phyloP scores from a whole-genome alignment of 371 early-diverging fungal species.

The Apophysomyces sp. region DNA sequence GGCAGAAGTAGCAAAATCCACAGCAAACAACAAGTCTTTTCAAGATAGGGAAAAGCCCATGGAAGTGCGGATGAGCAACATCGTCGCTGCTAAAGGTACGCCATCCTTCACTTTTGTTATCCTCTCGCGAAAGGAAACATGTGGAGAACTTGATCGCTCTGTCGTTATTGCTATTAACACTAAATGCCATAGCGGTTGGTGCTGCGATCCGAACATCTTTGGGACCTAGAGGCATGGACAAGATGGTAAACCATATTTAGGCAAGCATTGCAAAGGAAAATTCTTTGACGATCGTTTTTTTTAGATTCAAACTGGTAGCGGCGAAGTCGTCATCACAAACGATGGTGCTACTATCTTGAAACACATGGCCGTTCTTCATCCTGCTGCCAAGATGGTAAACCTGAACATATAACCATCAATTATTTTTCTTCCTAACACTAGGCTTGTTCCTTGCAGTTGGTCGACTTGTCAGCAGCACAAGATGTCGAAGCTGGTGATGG shows the following conservation, averaged over 20 bases:
- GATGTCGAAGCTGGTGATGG: conserved; percentile 99
- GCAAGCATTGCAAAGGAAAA: no score
- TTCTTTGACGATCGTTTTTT: neutral
- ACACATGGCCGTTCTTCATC: conserved; percentile 96
- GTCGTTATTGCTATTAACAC: neutral
- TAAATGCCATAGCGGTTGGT: conserved; percentile 75
- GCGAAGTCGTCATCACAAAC: conserved; percentile 97
- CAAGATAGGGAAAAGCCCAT: conserved; percentile 94
- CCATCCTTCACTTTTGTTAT: no score
- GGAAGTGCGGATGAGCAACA: conserved; percentile 92
- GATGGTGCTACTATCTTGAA: conserved; percentile 99
- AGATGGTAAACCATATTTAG: no score
- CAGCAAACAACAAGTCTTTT: conserved; percentile 42
- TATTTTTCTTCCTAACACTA: neutral
- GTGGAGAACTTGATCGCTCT: neutral
- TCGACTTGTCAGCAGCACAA: conserved; percentile 96
- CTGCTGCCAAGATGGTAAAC: conserved; percentile 95
- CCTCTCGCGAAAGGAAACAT: conserved; percentile 2
- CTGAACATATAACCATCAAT: neutral
- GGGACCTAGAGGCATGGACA: conserved; percentile 99
- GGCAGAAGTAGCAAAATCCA: conserved; percentile 5
- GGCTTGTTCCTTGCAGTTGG: conserved; percentile 61
- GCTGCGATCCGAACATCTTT: conserved; percentile 96
- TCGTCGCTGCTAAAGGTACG: conserved; percentile 93
- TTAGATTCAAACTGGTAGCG: conserved; percentile 88